Evolutionary conservation across 805 yeast genomes (phyloP), one percentile per base, ranked within the genome.

Genomic region (Deakozyma indianensis): DNA sequence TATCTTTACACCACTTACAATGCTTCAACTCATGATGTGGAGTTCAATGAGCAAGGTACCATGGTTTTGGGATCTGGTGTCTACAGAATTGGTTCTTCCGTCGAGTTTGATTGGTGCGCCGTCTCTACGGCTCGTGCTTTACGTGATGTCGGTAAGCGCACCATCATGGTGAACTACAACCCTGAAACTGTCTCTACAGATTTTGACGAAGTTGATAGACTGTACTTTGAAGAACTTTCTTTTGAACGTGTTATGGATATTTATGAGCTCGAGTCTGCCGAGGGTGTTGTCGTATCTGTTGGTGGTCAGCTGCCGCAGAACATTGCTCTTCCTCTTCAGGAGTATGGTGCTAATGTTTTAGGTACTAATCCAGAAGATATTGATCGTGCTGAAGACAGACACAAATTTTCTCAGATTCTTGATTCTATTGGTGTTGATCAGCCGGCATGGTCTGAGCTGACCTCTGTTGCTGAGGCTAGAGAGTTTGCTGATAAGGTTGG

Each of bases 121-220:
- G 98, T 90, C 48, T 77, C 95, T 53, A 92, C 97, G 42, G 92
- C 87, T 52, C 79, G 97, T 68, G 86, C 97, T 35, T 73, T 90
- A 61, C 78, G 98, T 58, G 82, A 82, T 54, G 75, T 78, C 62
- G 86, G 88, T 48, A 71, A 75, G 60, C 90, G 87, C 71, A 90
- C 97, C 38, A 81, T 92, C 60, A 92, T 92, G 96, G 78, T 90
- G 59, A 90, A 90, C 71, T 90, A 92, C 70, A 90, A 90, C 69
- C 98, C 98, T 35, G 98, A 90, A 69, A 90, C 98, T 28, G 98
- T 90, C 20, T 83, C 95, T n/a, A 90, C 98, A 45, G 98, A 90
- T 68, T 90, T 85, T 62, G 98, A 90, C 65, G 98, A 90, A 68
- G 96, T 94, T 48, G 98, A 90, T 64, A 77, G 97, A 64, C 75